Evolutionary conservation across 225 moss, liverwort and hornwort genomes (phyloP).

Genomic region (Bryum argenteum): DNA sequence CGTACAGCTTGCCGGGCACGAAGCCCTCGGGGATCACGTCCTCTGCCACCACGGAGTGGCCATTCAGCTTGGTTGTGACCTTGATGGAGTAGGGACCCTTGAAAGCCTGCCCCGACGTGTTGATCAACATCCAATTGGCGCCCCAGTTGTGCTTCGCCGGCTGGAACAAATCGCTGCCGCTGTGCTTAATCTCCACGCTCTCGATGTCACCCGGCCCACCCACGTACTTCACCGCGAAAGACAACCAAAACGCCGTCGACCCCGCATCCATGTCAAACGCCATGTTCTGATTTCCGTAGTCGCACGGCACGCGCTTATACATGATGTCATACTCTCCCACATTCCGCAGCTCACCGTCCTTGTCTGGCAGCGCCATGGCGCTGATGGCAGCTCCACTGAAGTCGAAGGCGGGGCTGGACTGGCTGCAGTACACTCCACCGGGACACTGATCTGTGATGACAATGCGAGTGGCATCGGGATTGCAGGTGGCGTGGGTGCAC

Average conservation of each 20-base stretch:
- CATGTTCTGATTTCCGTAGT: conserved; percentile 12
- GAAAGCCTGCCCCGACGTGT: conserved; percentile 5
- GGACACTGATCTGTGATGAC: conserved; percentile 4
- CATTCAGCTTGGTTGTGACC: conserved; percentile 1
- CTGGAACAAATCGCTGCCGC: conserved; percentile 1
- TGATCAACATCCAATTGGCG: conserved; percentile 17
- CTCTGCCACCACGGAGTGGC: conserved; percentile 2
- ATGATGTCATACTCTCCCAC: background rate
- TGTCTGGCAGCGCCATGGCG: background rate
- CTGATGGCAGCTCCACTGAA: conserved; percentile 3
- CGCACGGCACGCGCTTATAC: background rate
- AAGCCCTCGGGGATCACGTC: conserved; percentile 27
- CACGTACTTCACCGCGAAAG: conserved; percentile 26
- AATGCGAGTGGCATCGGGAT: background rate
- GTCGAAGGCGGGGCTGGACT: conserved; percentile 18
- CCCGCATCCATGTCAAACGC: background rate
- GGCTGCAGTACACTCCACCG: conserved; percentile 10
- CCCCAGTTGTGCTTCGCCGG: conserved; percentile 25
- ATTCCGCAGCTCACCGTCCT: background rate
- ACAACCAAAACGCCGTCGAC: conserved; percentile 26
- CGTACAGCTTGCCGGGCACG: background rate
- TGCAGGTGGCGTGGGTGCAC: conserved; percentile 26
- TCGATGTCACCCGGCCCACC: conserved; percentile 24
- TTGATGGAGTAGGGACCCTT: background rate
- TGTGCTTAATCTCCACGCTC: conserved; percentile 22